Conservation (phyloP, 2,329 filamentous ascomycete genomes). For the Aspergillus fumigatiaffinis region DNA sequence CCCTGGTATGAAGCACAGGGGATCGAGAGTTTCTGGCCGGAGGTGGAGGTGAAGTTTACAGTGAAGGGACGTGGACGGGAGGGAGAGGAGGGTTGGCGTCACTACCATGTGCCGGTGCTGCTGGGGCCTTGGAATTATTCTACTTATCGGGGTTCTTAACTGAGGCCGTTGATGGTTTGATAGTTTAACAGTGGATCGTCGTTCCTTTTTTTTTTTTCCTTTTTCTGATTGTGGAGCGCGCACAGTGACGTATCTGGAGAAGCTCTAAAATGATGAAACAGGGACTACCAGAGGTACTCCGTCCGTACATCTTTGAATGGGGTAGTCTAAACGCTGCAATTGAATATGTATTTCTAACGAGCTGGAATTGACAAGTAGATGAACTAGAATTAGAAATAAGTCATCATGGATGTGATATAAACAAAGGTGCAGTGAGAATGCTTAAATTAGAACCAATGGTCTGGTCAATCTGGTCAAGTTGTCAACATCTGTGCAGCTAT, state of each 20-base stretch:
- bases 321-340: not conserved
- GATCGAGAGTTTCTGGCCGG: slow-evolving; percentile 49
- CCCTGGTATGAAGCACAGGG: slow-evolving; percentile 46
- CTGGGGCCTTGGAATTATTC: slow-evolving; percentile 50
- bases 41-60: slow-evolving; percentile 49
- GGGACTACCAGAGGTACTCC: too few relatives aligned
- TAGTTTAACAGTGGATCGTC: not conserved
- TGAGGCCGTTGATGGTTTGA: not conserved
- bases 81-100: slow-evolving; percentile 41
- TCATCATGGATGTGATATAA: too few relatives aligned
- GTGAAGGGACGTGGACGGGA: slow-evolving; percentile 41
- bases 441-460: not conserved
- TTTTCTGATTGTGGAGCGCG: not conserved
- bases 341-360: not conserved
- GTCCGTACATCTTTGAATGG: not conserved
- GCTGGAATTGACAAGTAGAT: not conserved
- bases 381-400: too few relatives aligned
- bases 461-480: not conserved
- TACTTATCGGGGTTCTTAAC: slow-evolving; percentile 48
- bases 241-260: not conserved
- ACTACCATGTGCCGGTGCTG: slow-evolving; percentile 51
- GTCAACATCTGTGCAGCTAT: not conserved
- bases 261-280: not conserved
- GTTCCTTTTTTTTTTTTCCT: not conserved
- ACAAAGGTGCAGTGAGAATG: too few relatives aligned